Percentiles rank a stretch among this genome's conserved stretches.
Evolutionary conservation across 2,329 filamentous ascomycete species (phyloP).

Genomic region (Apiospora malaysiana): DNA sequence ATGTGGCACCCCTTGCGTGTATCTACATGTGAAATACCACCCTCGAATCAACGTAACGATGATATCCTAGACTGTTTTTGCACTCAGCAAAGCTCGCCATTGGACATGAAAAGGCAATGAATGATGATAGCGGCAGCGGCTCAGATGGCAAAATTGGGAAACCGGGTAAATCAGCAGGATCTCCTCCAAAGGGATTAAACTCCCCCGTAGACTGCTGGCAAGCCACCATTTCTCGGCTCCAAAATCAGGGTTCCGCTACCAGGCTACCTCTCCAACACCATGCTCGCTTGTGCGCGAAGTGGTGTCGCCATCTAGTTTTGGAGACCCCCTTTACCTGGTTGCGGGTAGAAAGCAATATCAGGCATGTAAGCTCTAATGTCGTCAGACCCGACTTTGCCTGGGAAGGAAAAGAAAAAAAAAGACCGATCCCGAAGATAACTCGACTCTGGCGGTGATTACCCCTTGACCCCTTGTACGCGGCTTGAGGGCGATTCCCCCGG

Average conservation of each 20-base stretch:
- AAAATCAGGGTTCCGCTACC: neutral
- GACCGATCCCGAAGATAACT: neutral
- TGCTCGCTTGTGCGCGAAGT: neutral
- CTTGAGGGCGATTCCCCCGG: neutral
- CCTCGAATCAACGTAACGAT: neutral
- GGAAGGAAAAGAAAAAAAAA: neutral
- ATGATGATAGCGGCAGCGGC: neutral
- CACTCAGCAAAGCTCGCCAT: slow-evolving; percentile 2
- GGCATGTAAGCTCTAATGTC: neutral
- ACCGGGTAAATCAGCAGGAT: slow-evolving; percentile 12
- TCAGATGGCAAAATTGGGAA: neutral
- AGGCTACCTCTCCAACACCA: neutral
- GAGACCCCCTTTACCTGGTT: slow-evolving; percentile 11
- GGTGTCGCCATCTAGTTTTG: neutral
- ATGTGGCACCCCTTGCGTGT: neutral
- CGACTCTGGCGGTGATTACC: neutral
- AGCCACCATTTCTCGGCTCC: slow-evolving; percentile 8
- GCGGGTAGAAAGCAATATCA: neutral
- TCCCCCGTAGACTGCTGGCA: neutral
- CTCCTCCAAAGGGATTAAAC: neutral
- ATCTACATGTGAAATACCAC: neutral
- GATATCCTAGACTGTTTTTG: neutral
- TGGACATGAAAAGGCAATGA: neutral
- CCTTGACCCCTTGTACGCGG: neutral
- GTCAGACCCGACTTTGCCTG: neutral